Evolutionary conservation across 1,139 yeast species (phyloP).

Genomic region (Keqinozyma sinolaborantium): DNA sequence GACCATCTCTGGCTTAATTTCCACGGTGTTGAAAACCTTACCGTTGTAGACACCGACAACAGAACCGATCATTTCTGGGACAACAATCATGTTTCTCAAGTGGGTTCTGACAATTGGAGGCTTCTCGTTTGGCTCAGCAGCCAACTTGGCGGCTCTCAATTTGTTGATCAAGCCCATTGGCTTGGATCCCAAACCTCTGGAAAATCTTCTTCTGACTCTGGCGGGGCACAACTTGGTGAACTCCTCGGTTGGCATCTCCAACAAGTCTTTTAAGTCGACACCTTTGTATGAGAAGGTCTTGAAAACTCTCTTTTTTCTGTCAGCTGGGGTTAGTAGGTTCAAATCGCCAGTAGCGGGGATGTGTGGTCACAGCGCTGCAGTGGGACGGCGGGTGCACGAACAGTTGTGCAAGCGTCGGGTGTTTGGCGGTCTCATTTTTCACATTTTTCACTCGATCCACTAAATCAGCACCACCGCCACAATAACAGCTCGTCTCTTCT

Average conservation of each 20-base stretch:
- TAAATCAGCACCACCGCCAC: neutral
- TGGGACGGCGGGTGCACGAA: too few species aligned
- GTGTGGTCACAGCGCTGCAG: too few species aligned
- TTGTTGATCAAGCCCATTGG: conserved; percentile 97
- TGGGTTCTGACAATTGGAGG: conserved; percentile 99
- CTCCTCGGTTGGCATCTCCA: conserved; percentile 94
- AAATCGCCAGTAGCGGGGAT: too few species aligned
- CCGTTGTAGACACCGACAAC: conserved; percentile 99
- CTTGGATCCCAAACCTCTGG: conserved; percentile 94
- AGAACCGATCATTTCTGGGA: conserved; percentile 99
- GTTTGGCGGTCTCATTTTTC: too few species aligned
- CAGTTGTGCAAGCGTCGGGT: too few species aligned
- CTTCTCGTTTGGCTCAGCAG: conserved; percentile 91
- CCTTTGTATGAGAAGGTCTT: conserved; percentile 99
- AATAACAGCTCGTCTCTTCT: too few species aligned
- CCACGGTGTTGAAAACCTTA: conserved; percentile 99
- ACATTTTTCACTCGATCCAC: neutral
- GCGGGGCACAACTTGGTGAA: conserved; percentile 96
- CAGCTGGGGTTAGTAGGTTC: conserved; percentile 40
- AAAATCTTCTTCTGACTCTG: conserved; percentile 99
- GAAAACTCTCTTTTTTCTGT: conserved; percentile 87
- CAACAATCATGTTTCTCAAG: conserved; percentile 97
- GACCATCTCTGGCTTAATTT: conserved; percentile 98
- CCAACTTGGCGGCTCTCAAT: conserved; percentile 96
- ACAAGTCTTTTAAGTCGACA: conserved; percentile 92